These are phyloP conservation scores for Aciculoconidium aculeatum DNA, from an alignment of 805 yeast species.

Conservation along the genomic window DNA sequence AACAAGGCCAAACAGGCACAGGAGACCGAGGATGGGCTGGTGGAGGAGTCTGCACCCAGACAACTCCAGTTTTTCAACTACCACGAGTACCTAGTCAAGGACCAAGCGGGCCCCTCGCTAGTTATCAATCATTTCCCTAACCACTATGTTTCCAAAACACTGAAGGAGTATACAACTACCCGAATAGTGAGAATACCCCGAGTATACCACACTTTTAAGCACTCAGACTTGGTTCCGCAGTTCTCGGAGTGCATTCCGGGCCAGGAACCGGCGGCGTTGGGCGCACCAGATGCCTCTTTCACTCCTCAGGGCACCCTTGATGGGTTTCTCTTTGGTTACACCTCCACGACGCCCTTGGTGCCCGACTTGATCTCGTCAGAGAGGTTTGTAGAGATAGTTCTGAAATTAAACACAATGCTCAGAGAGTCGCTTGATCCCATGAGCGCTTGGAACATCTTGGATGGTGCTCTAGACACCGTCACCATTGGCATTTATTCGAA, in stretches of 20 bases:
- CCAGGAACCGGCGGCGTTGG: constrained; percentile 54
- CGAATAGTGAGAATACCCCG: constrained; percentile 67
- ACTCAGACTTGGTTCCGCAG: constrained; percentile 43
- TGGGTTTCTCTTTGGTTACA: constrained; percentile 44
- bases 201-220: constrained; percentile 24
- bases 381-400: constrained; percentile 40
- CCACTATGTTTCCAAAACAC: constrained; percentile 31
- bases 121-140: constrained; percentile 67
- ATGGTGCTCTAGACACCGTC: constrained; percentile 37
- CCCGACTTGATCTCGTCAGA: constrained; percentile 17
- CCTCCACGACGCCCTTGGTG: constrained; percentile 45
- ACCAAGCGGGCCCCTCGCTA: constrained; percentile 30
- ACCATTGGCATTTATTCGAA: constrained; percentile 30
- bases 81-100: constrained; percentile 49
- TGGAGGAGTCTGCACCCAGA: background rate
- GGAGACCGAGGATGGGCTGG: constrained; percentile 1
- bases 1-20: too few relatives aligned
- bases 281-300: constrained; percentile 16
- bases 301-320: constrained; percentile 32
- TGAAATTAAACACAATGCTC: constrained; percentile 38
- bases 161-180: constrained; percentile 28
- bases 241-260: constrained; percentile 58
- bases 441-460: constrained; percentile 18
- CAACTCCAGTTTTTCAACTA: constrained; percentile 51
- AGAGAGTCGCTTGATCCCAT: constrained; percentile 35